These are phyloP conservation scores for Phytophthora litchii DNA, from an alignment of 352 stramenopile genomes.

Conservation along the genomic window DNA sequence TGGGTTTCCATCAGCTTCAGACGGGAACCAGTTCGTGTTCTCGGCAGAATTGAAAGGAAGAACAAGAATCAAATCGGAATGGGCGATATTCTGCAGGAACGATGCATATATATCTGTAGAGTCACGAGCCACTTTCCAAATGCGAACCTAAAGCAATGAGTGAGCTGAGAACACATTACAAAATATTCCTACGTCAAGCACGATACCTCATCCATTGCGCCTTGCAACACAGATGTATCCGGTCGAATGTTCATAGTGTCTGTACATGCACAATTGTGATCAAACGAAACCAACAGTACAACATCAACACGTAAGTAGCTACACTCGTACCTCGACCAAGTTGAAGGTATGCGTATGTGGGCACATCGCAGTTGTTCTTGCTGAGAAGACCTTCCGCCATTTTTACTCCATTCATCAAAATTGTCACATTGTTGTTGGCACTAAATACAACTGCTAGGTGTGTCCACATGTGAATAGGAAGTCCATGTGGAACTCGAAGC, in stretches of 20 bases:
- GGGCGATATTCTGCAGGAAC: slow-evolving; percentile 26
- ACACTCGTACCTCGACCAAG: slow-evolving; percentile 46
- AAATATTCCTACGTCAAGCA: not conserved
- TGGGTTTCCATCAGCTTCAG: slow-evolving; percentile 34
- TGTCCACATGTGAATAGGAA: slow-evolving; percentile 36
- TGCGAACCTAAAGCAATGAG: slow-evolving; percentile 30
- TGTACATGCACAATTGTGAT: slow-evolving; percentile 4
- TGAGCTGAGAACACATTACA: not conserved
- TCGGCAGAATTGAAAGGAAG: slow-evolving; percentile 39
- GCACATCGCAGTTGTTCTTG: slow-evolving; percentile 27
- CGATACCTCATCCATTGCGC: slow-evolving; percentile 56
- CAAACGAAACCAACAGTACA: slow-evolving; percentile 1
- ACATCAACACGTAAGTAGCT: not conserved
- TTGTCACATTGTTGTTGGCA: slow-evolving; percentile 14
- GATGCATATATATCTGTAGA: slow-evolving; percentile 20
- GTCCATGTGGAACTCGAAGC: slow-evolving; percentile 39
- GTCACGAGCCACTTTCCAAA: slow-evolving; percentile 37
- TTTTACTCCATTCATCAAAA: slow-evolving; percentile 41
- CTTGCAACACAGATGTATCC: slow-evolving; percentile 30
- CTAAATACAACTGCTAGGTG: slow-evolving; percentile 47
- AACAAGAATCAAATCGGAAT: slow-evolving; percentile 34
- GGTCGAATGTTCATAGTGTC: slow-evolving; percentile 29
- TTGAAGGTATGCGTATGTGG: slow-evolving; percentile 38
- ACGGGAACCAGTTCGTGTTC: slow-evolving; percentile 21
- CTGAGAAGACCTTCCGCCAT: slow-evolving; percentile 25